Base-by-base conservation (phyloP, 495 filamentous ascomycete species). In the Halenospora varia region DNA sequence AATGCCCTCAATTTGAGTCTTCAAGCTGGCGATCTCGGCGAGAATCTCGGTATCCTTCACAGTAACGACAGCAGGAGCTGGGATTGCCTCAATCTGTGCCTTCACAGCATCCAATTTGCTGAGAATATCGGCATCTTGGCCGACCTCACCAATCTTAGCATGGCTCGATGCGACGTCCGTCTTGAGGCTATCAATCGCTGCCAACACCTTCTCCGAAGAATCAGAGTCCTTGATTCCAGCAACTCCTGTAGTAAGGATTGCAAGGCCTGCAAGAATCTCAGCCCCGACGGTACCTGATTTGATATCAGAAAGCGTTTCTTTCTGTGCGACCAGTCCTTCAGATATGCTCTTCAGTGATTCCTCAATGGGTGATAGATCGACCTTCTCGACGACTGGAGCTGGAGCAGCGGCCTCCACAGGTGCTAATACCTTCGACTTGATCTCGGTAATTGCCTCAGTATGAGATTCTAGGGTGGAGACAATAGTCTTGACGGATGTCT, bases 321-420 rank as follows among this genome's bases (percentile, higher is more conserved):
- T 23, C 11, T 61, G 51, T 18, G 58, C n/a, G 23, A 56, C 58
- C 19, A 63, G 40, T 3, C 53, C 41, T 1, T 47, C 23, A 20
- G 49, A 20, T 23, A 62, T 18, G 11, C 42, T 59, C 19, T 29
- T 41, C 10, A 59, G 47, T 0, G 56, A 52, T 10, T 40, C 19
- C 41, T 59, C 56, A 18, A 59, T 15, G 10, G 53, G 48, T 23
- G 59, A 8, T 2, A 62, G 20, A 19, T 61, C 58, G 48, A 61
- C 47, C 52, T 55, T 51, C 20, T 61, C 53, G 24, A 35, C 46
- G 22, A 29, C 22, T 25, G 58, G 52, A 10, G 10, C 40, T 25
- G 57, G 49, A 15, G 39, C 35, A 9, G 35, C 35, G n/a, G n/a
- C n/a, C n/a, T n/a, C n/a, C n/a, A n/a, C n/a, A n/a, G n/a, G n/a